Conservation (phyloP, 2,329 filamentous ascomycete species). For the Calonectria henricotiae region DNA sequence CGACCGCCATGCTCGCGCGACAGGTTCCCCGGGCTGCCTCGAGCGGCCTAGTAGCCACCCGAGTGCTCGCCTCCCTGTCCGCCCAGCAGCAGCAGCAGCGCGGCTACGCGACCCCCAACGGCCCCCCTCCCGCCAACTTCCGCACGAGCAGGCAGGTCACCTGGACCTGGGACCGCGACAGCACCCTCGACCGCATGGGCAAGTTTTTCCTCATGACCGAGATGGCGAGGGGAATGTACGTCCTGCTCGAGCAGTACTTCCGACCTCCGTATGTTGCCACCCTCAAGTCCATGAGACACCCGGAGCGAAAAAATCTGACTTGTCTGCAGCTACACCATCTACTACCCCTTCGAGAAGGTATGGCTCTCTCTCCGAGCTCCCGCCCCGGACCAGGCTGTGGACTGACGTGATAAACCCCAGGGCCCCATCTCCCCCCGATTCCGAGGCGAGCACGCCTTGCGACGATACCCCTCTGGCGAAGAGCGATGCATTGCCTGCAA, state of each 20-base stretch:
- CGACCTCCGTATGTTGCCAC: slow-evolving; percentile 86
- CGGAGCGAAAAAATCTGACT: slow-evolving; percentile 37
- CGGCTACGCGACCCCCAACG: slow-evolving; percentile 79
- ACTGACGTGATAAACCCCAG: slow-evolving; percentile 58
- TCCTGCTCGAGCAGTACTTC: slow-evolving; percentile 98
- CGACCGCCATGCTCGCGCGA: slow-evolving; percentile 57
- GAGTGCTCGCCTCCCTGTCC: slow-evolving; percentile 44
- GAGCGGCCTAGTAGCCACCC: slow-evolving; percentile 42
- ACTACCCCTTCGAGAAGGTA: slow-evolving; percentile 97
- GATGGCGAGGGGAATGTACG: slow-evolving; percentile 98
- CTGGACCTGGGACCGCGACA: slow-evolving; percentile 88
- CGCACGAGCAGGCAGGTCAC: slow-evolving; percentile 80
- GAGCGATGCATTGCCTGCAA: slow-evolving; percentile 99
- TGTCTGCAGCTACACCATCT: slow-evolving; percentile 90
- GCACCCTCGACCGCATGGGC: slow-evolving; percentile 85
- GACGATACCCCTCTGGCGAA: slow-evolving; percentile 96
- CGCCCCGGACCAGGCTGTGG: slow-evolving; percentile 21
- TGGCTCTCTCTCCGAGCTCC: slow-evolving; percentile 30
- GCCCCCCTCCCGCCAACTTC: slow-evolving; percentile 86
- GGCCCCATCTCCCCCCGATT: slow-evolving; percentile 98
- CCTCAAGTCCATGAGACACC: not conserved
- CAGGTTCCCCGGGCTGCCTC: slow-evolving; percentile 54
- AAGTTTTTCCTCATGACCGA: slow-evolving; percentile 97
- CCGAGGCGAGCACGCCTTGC: slow-evolving; percentile 96
- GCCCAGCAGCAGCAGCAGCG: slow-evolving; percentile 52